Base-by-base conservation (phyloP, 306 rosid genomes). In the Quercus alba region DNA sequence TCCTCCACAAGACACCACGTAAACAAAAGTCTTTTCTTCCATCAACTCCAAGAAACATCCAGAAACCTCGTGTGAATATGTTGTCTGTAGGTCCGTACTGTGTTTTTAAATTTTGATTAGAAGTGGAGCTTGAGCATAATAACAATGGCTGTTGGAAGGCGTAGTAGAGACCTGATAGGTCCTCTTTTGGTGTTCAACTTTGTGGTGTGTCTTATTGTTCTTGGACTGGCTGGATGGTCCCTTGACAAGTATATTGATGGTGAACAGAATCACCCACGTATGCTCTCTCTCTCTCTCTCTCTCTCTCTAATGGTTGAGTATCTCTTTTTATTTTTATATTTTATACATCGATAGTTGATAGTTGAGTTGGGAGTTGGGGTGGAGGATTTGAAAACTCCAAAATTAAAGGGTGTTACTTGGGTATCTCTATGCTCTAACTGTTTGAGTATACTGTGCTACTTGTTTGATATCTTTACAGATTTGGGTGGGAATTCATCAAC, bases 181-280 rank as follows among this genome's bases (percentile, higher is more conserved):
- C 90, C 84, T 18, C 80, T 86, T 84, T 46, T 86, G 54, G 80
- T 17, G 26, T 78, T 30, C 6, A 84, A 86, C 77, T 82, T 84
- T 52, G 87, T 81, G 35, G 82, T 75, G 38, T 73, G 59, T 72
- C 25, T 84, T 4, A 76, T 86, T 6, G 78, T 78, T 15, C 78
- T 86, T 52, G 85, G 87, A 30, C 72, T 86, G 15, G 90, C 87
- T 41, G 86, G 82, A 13, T 86, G 84, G 90, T 86, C 86, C 25
- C 80, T 86, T 7, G 84, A 86, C 83, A 81, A 86, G 26, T 86
- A 78, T 75, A 86, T 84, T 71, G 35, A 84, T 75, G 86, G 86
- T 5, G 82, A 84, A 51, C 87, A 84, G 31, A 72, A 84, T 63
- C 86, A 84, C 76, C 84, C 80, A 5, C 87, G 89, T 86, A 86